Evolutionary conservation across 2,329 filamentous ascomycete species (phyloP).

Genomic region (Gliomastix tumulicola): DNA sequence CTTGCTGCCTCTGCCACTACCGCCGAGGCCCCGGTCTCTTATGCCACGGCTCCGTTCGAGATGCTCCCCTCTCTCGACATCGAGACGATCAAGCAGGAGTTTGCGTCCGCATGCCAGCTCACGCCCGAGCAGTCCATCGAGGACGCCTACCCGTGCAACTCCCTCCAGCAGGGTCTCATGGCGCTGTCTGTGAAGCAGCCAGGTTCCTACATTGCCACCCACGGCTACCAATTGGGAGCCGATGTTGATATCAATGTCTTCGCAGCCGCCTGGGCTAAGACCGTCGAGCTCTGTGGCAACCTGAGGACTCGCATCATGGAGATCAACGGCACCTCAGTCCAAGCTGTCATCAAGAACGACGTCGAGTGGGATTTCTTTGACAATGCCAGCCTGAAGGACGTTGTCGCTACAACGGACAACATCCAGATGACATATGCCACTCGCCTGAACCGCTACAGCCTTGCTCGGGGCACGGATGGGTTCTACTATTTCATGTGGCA

Average conservation of each 20-base stretch:
- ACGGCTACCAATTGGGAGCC: constrained; percentile 10
- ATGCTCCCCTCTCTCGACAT: no score
- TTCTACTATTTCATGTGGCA: constrained; percentile 13
- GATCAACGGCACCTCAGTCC: constrained; percentile 1
- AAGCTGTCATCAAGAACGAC: constrained; percentile 4
- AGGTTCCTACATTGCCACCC: constrained; percentile 23
- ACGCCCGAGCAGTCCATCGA: constrained; percentile 17
- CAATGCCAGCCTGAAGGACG: background rate
- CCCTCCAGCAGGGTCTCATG: constrained; percentile 41
- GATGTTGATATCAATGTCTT: constrained; percentile 11
- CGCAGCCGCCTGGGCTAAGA: constrained; percentile 14
- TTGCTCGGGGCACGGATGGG: background rate
- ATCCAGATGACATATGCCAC: constrained; percentile 6
- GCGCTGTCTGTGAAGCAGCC: constrained; percentile 30
- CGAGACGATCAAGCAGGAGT: no score
- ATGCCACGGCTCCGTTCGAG: no score
- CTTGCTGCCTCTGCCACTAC: no score
- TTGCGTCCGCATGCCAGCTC: background rate
- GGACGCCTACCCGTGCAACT: constrained; percentile 41
- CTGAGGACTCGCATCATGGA: constrained; percentile 6
- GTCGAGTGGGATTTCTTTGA: constrained; percentile 1
- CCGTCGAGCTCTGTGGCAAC: constrained; percentile 3
- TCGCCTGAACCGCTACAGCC: constrained; percentile 5
- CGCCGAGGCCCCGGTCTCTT: no score
- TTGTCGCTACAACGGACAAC: background rate